Conservation (phyloP, 495 filamentous ascomycete species). For the Pseudevernia furfuracea region DNA sequence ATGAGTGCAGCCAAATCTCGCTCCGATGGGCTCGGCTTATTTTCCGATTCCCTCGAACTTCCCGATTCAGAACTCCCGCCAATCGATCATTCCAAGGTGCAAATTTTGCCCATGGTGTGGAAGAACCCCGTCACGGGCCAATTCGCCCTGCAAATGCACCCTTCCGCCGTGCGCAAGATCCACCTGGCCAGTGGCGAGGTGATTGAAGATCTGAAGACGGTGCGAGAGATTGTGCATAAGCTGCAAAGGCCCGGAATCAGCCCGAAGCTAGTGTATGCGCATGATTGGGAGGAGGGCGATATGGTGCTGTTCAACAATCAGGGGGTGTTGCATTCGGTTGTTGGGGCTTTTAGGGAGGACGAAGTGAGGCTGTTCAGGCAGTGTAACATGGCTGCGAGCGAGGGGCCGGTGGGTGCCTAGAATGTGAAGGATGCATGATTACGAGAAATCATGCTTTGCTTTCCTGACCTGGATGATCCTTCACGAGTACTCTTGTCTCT, state of each 20-base stretch:
- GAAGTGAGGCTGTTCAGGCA: slow-evolving; percentile 67
- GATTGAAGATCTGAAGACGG: slow-evolving; percentile 55
- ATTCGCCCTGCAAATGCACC: slow-evolving; percentile 63
- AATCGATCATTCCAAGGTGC: slow-evolving; percentile 56
- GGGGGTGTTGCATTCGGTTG: slow-evolving; percentile 62
- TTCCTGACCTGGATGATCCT: no score
- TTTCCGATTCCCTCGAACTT: slow-evolving; percentile 54
- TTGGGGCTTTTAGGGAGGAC: slow-evolving; percentile 62
- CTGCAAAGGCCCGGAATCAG: slow-evolving; percentile 65
- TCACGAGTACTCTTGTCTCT: background rate
- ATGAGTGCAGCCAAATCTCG: slow-evolving; percentile 58
- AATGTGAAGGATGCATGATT: no score
- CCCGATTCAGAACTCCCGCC: slow-evolving; percentile 49
- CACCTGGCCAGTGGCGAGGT: slow-evolving; percentile 55
- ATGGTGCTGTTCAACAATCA: slow-evolving; percentile 68
- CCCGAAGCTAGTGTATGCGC: slow-evolving; percentile 58
- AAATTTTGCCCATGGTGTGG: slow-evolving; percentile 64
- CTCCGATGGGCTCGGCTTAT: slow-evolving; percentile 57
- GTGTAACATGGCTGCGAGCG: slow-evolving; percentile 62
- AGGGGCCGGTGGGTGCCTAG: slow-evolving; percentile 39
- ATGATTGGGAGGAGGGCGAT: slow-evolving; percentile 69
- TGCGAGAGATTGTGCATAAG: slow-evolving; percentile 58
- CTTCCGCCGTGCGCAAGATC: slow-evolving; percentile 56
- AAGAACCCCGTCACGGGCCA: slow-evolving; percentile 61
- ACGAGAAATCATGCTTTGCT: no score